phyloP scores from a whole-genome alignment of 306 rosid genomes.

The Trifolium subterraneum region DNA sequence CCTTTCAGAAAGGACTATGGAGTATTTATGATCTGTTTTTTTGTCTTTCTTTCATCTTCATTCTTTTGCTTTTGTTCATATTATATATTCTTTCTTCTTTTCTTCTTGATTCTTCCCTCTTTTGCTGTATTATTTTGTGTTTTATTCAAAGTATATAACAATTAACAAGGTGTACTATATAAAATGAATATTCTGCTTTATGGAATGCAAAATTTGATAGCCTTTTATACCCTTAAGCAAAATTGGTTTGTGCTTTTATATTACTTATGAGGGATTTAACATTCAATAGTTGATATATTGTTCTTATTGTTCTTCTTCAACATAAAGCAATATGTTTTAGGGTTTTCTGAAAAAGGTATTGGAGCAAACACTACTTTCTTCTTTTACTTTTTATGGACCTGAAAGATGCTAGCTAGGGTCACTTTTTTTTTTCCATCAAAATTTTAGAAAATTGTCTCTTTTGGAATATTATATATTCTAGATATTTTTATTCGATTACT shows the following conservation, averaged over 20 bases:
- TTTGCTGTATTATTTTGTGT: not conserved
- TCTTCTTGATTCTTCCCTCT: not conserved
- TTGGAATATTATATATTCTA: constrained; percentile 8
- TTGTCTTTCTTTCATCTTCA: constrained; percentile 28
- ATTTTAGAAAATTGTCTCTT: constrained; percentile 19
- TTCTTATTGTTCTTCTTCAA: not conserved
- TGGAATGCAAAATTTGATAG: not conserved
- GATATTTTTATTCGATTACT: not conserved
- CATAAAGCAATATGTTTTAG: constrained; percentile 10
- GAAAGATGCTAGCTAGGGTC: constrained; percentile 22
- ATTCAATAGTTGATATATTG: not conserved
- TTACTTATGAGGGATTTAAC: not conserved
- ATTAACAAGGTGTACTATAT: not conserved
- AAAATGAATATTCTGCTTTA: constrained; percentile 7
- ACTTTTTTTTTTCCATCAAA: constrained; percentile 14
- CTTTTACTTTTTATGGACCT: constrained; percentile 23
- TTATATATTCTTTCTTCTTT: not conserved
- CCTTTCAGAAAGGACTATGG: constrained; percentile 19
- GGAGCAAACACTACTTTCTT: constrained; percentile 17
- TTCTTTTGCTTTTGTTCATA: constrained; percentile 11
- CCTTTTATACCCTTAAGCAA: not conserved
- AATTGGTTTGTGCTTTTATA: not conserved
- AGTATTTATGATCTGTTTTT: constrained; percentile 5
- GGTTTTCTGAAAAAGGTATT: constrained; percentile 29
- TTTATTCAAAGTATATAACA: not conserved